These are phyloP conservation scores for Psophocarpus tetragonolobus DNA, from an alignment of 306 rosid genomes.

Conservation along the genomic window DNA sequence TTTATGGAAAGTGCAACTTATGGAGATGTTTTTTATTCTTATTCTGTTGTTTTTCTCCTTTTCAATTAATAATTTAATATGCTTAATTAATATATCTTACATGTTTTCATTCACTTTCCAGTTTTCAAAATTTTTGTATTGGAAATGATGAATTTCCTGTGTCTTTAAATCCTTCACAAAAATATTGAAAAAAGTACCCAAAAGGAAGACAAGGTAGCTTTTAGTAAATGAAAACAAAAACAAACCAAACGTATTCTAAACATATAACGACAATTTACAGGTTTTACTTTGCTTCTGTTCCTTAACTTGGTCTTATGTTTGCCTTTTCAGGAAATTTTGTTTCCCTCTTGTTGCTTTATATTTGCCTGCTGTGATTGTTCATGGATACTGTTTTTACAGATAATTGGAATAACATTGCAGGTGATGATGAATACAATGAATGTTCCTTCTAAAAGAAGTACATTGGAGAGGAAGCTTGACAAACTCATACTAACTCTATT, in stretches of 20 bases:
- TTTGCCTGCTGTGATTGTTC: conserved; percentile 23
- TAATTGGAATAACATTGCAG: conserved; percentile 51
- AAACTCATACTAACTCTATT: conserved; percentile 84
- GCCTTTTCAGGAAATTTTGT: not conserved
- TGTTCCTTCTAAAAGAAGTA: conserved; percentile 98
- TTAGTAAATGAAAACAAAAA: conserved; percentile 3
- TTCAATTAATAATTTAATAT: not conserved
- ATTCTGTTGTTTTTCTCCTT: not conserved
- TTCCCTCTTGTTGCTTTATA: not conserved
- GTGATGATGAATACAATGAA: conserved; percentile 99
- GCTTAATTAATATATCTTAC: no score
- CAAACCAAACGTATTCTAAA: not conserved
- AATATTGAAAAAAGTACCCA: not conserved
- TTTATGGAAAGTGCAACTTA: not conserved
- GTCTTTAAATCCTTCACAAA: not conserved
- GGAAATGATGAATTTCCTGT: not conserved
- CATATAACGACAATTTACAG: not conserved
- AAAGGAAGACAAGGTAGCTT: not conserved
- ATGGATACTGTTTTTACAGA: conserved; percentile 29
- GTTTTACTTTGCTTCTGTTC: not conserved
- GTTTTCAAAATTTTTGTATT: not conserved
- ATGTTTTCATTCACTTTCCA: not conserved
- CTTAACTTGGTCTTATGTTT: conserved; percentile 3
- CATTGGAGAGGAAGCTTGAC: conserved; percentile 95
- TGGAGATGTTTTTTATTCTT: not conserved